These are phyloP conservation scores for Fusarium nygamai DNA, from an alignment of 2,329 filamentous ascomycete genomes.

Conservation along the genomic window DNA sequence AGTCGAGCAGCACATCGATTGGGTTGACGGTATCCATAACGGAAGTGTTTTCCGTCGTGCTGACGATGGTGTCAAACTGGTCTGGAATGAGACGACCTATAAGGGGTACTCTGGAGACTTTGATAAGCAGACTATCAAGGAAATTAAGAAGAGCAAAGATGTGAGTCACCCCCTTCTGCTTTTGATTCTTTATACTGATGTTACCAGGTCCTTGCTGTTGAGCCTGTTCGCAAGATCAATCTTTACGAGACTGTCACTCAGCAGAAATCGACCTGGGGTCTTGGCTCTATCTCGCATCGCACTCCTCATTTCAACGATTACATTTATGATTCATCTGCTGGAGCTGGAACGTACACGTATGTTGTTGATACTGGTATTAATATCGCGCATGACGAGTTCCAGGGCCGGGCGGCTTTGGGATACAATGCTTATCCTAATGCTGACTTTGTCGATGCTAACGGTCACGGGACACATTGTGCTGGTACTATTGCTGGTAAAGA, in stretches of 20 bases:
- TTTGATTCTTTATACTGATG: not conserved
- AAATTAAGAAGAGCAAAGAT: constrained; percentile 52
- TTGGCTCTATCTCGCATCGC: constrained; percentile 56
- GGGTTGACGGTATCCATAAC: constrained; percentile 47
- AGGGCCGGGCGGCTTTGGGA: constrained; percentile 53
- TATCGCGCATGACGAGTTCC: constrained; percentile 56
- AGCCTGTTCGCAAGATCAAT: constrained; percentile 45
- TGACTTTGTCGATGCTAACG: constrained; percentile 49
- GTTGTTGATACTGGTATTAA: constrained; percentile 66
- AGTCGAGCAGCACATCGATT: constrained; percentile 49
- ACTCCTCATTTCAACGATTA: constrained; percentile 50
- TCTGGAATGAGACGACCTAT: constrained; percentile 47
- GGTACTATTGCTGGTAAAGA: constrained; percentile 56
- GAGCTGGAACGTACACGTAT: constrained; percentile 58
- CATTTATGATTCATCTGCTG: constrained; percentile 54
- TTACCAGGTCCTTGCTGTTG: constrained; percentile 46
- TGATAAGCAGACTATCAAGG: constrained; percentile 52
- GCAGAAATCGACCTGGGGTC: constrained; percentile 53
- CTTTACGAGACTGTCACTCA: constrained; percentile 49
- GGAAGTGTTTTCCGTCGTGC: constrained; percentile 48
- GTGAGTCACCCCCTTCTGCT: constrained; percentile 42
- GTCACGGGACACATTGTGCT: constrained; percentile 60
- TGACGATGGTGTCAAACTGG: constrained; percentile 45
- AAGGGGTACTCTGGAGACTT: constrained; percentile 57
- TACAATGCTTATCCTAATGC: constrained; percentile 49